Evolutionary conservation across 2,329 filamentous ascomycete species (phyloP), one percentile per base, ranked within the genome.

Genomic region (Escovopsis sp.): DNA sequence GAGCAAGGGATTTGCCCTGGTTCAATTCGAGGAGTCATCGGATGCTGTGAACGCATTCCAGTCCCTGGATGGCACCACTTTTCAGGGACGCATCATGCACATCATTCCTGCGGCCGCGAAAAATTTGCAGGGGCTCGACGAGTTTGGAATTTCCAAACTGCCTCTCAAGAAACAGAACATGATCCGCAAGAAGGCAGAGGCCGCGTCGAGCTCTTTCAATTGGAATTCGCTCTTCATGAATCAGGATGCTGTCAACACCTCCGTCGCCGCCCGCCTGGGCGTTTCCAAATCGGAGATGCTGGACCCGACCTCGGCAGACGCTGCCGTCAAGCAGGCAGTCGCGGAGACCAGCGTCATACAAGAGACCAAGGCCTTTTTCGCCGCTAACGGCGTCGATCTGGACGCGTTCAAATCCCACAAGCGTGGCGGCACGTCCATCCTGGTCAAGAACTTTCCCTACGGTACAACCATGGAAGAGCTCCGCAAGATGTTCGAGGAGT

Each of bases 141-240:
- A 96, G 51, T 91, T 83, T 61, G 80, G 82, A 44, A 72, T 98
- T 43, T 87, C 89, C 0, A 93, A 95, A 60, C 63, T 98, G 52
- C 89, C 91, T 12, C 67, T 96, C 49, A 96, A 95, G 65, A 91
- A 93, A 61, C 91, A 96, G 61, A 86, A 86, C 53, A 75, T 93
- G 54, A 83, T 96, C 51, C 85, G 83, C 58, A 84, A 83, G 55
- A 93, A 85, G 63, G 73, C 80, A 40, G 82, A 89, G 53, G 85
- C 88, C 19, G 73, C 83, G 8, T 81, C 80, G 28, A 77, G 74
- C 39, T 78, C 75, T 1, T 96, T 96, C 65, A 94, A 89, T 59
- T 98, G 91, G 91, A 98, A 98, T 67, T 89, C 88, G n/a, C 69
- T 98, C n/a, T 98, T 91, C 62, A 93, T 98, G 84, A 95, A 83